Evolutionary conservation across 2,329 filamentous ascomycete species (phyloP), one percentile per base, ranked within the genome.

Genomic region (Microcyclospora pomicola): DNA sequence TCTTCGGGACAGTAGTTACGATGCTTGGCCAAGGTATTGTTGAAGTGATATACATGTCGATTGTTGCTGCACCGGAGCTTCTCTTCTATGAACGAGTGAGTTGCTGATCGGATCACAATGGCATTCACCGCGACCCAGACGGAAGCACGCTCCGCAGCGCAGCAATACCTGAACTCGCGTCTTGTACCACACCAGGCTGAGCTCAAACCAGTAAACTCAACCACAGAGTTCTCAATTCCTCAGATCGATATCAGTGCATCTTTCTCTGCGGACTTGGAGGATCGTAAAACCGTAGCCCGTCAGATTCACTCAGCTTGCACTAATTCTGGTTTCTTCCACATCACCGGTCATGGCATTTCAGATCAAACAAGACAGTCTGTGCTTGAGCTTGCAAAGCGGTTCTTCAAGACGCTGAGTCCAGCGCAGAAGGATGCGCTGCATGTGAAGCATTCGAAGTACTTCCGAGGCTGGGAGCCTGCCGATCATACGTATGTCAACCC

Each of bases 391-490:
- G 60, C 62, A 0, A 43, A 58, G 33, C 56, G 57, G 13, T 64
- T 63, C 38, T 51, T 59, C 40, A 54, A 58, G 12, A 43, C 50
- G 2, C 40, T 61, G 1, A 48, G 50, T 1, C 37, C 41, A 6
- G 46, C 52, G 15, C 52, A 61, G 42, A 65, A 63, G 38, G 54
- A 63, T 34, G 39, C 51, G 0, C 27, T 66, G 10, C 62, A 65
- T 40, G 53, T 64, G 31, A 57, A 56, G 39, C 46, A 61, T 33
- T 62, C 56, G 14, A 53, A 55, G 7, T 54, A 62, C 31, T 58
- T 62, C 27, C 53, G 61, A 27, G 62, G 62, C 1, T 66, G 55
- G 53, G 62, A 65, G 42, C 61, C 61, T 3, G 54, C 56, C 24
- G 58, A 60, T 33, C 62, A 56, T 37, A 63, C 61, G 0, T 60